Evolutionary conservation across 208 protist species (phyloP).

Genomic region (Crithidia thermophila): DNA sequence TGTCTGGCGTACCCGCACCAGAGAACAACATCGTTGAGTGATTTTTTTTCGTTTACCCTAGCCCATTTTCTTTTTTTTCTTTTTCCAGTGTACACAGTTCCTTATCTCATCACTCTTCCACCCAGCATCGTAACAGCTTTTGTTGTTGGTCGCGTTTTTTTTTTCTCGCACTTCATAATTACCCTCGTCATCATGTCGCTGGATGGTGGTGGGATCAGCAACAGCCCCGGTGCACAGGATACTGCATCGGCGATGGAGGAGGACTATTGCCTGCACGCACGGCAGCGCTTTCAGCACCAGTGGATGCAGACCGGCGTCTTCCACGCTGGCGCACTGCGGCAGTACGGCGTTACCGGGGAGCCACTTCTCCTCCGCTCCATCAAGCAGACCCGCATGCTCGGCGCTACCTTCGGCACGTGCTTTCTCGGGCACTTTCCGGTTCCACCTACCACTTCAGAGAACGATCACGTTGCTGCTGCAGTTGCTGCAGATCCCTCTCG

Average conservation of each 20-base stretch:
- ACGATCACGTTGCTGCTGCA: too few relatives aligned
- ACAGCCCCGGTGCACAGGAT: conserved; percentile 1
- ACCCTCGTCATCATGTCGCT: conserved; percentile 16
- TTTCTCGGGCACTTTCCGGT: conserved; percentile 21
- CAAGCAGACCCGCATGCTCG: conserved; percentile 33
- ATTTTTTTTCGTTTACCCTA: too few relatives aligned
- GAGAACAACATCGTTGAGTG: too few relatives aligned
- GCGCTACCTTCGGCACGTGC: conserved; percentile 45
- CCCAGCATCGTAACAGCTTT: background rate
- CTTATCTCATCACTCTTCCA: too few relatives aligned
- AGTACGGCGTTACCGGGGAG: conserved; percentile 57
- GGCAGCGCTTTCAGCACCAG: conserved; percentile 40
- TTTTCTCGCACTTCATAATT: background rate
- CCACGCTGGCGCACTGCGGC: conserved; percentile 35
- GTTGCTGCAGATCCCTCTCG: too few relatives aligned
- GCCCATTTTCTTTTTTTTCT: too few relatives aligned
- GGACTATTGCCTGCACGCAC: conserved; percentile 48
- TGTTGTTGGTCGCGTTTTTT: background rate
- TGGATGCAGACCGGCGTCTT: conserved; percentile 42
- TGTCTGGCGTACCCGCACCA: too few relatives aligned
- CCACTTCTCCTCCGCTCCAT: conserved; percentile 36
- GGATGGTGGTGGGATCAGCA: conserved; percentile 24
- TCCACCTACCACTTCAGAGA: background rate
- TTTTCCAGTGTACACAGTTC: too few relatives aligned
- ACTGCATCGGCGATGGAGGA: conserved; percentile 34